phyloP scores from a whole-genome alignment of 305 asterid species.

The Fraxinus paxiana region DNA sequence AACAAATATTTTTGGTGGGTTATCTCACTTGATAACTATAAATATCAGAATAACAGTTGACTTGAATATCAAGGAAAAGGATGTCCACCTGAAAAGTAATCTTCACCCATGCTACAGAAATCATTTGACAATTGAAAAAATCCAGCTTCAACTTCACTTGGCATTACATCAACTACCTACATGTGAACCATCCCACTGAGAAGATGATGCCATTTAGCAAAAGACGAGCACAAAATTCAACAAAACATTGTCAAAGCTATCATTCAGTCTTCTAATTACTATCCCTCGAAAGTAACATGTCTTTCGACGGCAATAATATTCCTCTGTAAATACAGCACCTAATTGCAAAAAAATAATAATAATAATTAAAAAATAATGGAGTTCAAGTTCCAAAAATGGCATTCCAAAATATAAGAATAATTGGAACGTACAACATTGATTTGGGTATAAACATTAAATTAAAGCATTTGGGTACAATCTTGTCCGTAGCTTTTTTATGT shows the following conservation, averaged over 20 bases:
- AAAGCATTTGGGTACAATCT: not conserved
- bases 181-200: constrained; percentile 12
- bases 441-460: not conserved
- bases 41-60: not conserved
- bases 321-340: not conserved
- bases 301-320: not conserved
- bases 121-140: constrained; percentile 49
- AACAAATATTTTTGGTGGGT: not conserved
- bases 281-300: not conserved
- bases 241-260: not conserved
- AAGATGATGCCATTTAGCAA: not conserved
- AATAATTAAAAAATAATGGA: not conserved
- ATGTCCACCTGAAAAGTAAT: constrained; percentile 67
- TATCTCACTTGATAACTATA: not conserved
- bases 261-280: not conserved
- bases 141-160: constrained; percentile 47
- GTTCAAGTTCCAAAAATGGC: not conserved
- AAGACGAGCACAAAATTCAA: not conserved
- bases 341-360: not conserved
- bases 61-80: not conserved
- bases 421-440: not conserved
- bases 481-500: not conserved
- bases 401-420: not conserved
- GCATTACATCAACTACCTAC: constrained; percentile 53
- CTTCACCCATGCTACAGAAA: constrained; percentile 63